Evolutionary conservation across 2,329 filamentous ascomycete species (phyloP).

Genomic region (Plenodomus lindquistii): DNA sequence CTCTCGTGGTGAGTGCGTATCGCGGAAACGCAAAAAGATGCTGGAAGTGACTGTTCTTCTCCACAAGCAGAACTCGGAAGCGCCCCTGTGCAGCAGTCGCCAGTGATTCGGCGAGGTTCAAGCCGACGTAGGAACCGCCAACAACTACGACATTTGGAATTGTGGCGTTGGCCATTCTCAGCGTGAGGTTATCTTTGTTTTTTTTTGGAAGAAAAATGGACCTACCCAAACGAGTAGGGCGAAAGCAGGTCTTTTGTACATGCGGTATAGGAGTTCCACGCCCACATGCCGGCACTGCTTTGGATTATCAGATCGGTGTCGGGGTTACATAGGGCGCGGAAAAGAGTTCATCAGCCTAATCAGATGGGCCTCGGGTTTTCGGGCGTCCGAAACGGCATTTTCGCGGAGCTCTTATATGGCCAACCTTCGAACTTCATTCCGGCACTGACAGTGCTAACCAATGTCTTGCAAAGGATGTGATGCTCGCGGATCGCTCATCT

Average conservation of each 20-base stretch:
- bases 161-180: slow-evolving; percentile 4
- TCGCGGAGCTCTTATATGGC: no score
- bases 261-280: not conserved
- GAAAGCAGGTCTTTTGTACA: not conserved
- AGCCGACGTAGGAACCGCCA: slow-evolving; percentile 12
- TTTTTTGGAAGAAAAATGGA: not conserved
- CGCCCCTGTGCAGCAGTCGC: slow-evolving; percentile 17
- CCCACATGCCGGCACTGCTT: slow-evolving; percentile 4
- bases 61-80: slow-evolving; percentile 60
- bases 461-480: no score
- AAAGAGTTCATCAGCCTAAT: slow-evolving; percentile 11
- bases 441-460: no score
- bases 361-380: slow-evolving; percentile 7
- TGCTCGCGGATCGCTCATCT: no score
- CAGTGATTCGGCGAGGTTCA: slow-evolving; percentile 10
- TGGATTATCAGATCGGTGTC: slow-evolving; percentile 9
- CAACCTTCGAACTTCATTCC: no score
- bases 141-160: slow-evolving; percentile 11
- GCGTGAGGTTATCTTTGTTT: not conserved
- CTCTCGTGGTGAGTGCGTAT: slow-evolving; percentile 56
- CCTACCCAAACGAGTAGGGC: no score
- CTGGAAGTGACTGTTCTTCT: slow-evolving; percentile 65
- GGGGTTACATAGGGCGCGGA: slow-evolving; percentile 4
- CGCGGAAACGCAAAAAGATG: slow-evolving; percentile 65
- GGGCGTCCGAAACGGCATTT: not conserved